Percentiles rank a stretch among this genome's conserved stretches.
These are phyloP conservation scores for Musa itinerans DNA, from an alignment of 176 grass and related monocot species.

Conservation along the genomic window DNA sequence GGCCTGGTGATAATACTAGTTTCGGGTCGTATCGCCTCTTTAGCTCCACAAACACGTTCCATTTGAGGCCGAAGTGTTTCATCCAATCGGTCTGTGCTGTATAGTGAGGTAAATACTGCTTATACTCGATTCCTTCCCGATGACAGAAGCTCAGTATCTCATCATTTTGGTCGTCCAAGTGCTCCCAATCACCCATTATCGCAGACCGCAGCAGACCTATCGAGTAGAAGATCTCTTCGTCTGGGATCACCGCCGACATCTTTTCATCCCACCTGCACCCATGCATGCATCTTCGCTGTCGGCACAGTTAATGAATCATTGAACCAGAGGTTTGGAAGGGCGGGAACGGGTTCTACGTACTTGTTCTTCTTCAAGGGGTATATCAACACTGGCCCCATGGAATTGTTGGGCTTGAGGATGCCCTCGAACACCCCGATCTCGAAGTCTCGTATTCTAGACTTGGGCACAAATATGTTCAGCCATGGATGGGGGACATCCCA, in stretches of 20 bases:
- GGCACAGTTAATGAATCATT: not conserved
- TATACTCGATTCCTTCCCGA: conserved; percentile 29
- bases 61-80: conserved; percentile 55
- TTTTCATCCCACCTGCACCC: conserved; percentile 37
- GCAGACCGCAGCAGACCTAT: conserved; percentile 44
- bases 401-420: conserved; percentile 7
- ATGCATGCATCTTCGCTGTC: not conserved
- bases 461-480: conserved; percentile 49
- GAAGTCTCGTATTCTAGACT: conserved; percentile 41
- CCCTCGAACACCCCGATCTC: conserved; percentile 34
- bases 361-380: not conserved
- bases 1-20: conserved; percentile 51
- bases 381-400: not conserved
- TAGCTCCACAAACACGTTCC: conserved; percentile 33
- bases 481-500: conserved; percentile 58
- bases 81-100: conserved; percentile 41
- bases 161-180: conserved; percentile 42
- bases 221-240: conserved; percentile 55
- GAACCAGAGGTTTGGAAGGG: too few relatives aligned
- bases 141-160: conserved; percentile 43
- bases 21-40: conserved; percentile 58
- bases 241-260: conserved; percentile 44
- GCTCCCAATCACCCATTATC: conserved; percentile 10
- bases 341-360: not conserved
- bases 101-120: conserved; percentile 49